Percentiles rank a stretch among this genome's conserved stretches.
Evolutionary conservation across 192 early-diverging fungal species (phyloP).

Genomic region (Neocallimastix lanati): DNA sequence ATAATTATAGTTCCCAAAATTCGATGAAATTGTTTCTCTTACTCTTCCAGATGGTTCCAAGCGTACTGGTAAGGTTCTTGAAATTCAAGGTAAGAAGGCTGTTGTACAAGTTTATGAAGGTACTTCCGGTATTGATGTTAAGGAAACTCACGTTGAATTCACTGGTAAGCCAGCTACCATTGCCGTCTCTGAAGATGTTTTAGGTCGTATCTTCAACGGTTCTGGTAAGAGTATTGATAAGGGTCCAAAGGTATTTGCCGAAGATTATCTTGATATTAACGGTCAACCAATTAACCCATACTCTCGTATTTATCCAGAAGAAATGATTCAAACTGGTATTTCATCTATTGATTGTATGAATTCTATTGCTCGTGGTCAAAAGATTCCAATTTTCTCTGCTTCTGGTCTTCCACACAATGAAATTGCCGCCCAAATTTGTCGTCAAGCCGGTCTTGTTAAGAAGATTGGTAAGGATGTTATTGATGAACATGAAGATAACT

Average conservation of each 20-base stretch:
- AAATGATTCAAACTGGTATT: slow-evolving; percentile 99
- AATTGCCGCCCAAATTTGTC: slow-evolving; percentile 99
- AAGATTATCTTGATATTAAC: slow-evolving; percentile 94
- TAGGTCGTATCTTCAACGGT: slow-evolving; percentile 97
- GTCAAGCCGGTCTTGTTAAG: slow-evolving; percentile 93
- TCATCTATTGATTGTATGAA: slow-evolving; percentile 99
- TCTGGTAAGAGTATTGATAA: slow-evolving; percentile 97
- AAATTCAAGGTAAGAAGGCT: slow-evolving; percentile 88
- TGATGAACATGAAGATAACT: slow-evolving; percentile 96
- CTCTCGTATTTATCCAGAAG: slow-evolving; percentile 96
- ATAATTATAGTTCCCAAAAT: slow-evolving; percentile 66
- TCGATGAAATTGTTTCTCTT: slow-evolving; percentile 89
- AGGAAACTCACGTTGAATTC: slow-evolving; percentile 86
- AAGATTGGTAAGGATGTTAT: slow-evolving; percentile 77
- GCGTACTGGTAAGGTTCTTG: slow-evolving; percentile 90
- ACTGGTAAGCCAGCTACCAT: slow-evolving; percentile 89
- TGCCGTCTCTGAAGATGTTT: slow-evolving; percentile 97
- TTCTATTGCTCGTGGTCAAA: slow-evolving; percentile 99
- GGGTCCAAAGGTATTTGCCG: slow-evolving; percentile 98
- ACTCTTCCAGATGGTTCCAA: slow-evolving; percentile 91
- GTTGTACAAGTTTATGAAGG: slow-evolving; percentile 95
- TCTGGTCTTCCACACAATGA: slow-evolving; percentile 93
- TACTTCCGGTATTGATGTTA: slow-evolving; percentile 88
- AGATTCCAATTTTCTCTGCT: slow-evolving; percentile 99
- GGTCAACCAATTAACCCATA: slow-evolving; percentile 98